phyloP scores from a whole-genome alignment of 805 yeast species.

The Monosporozyma solicola region DNA sequence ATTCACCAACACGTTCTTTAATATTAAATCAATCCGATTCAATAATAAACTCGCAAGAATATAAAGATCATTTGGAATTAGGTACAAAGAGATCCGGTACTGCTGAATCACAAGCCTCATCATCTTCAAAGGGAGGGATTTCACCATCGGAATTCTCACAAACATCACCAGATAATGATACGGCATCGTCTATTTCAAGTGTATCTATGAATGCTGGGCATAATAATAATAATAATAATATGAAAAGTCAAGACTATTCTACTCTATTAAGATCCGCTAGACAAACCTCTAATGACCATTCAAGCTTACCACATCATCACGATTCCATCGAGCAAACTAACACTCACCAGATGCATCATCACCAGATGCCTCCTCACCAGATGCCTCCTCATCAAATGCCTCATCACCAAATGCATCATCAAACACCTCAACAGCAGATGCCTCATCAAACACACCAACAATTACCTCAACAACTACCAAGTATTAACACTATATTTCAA shows the following conservation, averaged over 20 bases:
- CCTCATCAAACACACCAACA: not conserved
- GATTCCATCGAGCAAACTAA: not conserved
- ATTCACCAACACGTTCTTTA: constrained; percentile 12
- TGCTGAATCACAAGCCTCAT: not conserved
- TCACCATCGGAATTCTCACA: constrained; percentile 14
- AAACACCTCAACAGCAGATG: not conserved
- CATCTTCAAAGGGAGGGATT: constrained; percentile 11
- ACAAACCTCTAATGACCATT: not conserved
- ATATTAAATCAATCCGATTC: constrained; percentile 2
- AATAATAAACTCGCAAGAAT: not conserved
- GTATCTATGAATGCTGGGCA: not conserved
- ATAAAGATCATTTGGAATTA: constrained; percentile 3
- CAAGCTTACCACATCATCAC: not conserved
- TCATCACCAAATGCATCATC: not conserved
- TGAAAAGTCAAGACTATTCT: constrained; percentile 4
- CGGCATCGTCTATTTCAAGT: constrained; percentile 1
- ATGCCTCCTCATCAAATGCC: no score
- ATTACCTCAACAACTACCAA: constrained; percentile 11
- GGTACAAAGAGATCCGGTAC: constrained; percentile 13
- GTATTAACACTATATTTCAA: constrained; percentile 22
- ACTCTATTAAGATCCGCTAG: not conserved
- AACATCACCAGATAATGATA: constrained; percentile 3
- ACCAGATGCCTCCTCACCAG: not conserved
- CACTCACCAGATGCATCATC: no score
- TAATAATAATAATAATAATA: not conserved